Evolutionary conservation across 208 protist species (phyloP).

Genomic region (Acanthamoeba polyphaga): DNA sequence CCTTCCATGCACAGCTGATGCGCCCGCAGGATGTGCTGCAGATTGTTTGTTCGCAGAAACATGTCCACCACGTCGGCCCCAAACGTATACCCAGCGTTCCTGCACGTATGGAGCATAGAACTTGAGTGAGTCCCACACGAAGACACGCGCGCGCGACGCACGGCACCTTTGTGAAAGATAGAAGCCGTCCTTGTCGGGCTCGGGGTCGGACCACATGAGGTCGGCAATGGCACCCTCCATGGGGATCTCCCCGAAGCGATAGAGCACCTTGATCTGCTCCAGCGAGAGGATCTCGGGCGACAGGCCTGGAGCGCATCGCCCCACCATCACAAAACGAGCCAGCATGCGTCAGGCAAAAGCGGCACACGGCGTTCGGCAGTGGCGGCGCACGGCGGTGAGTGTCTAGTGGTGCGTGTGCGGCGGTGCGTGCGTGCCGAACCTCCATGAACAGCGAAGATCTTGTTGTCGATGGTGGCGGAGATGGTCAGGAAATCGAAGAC

Average conservation of each 20-base stretch:
- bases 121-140: neutral
- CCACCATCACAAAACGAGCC: conserved; percentile 92
- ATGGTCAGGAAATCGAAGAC: conserved; percentile 98
- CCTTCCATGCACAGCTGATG: conserved; percentile 94
- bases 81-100: conserved; percentile 92
- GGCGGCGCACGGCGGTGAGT: neutral
- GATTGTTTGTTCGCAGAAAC: conserved; percentile 91
- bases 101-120: neutral
- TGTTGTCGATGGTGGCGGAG: conserved; percentile 96
- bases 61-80: conserved; percentile 88
- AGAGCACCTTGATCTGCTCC: conserved; percentile 95
- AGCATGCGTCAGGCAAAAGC: too few species aligned
- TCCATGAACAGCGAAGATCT: conserved; percentile 94
- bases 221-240: conserved; percentile 97
- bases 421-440: conserved; percentile 78
- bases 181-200: conserved; percentile 77
- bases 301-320: neutral
- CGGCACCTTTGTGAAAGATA: neutral
- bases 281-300: conserved; percentile 86
- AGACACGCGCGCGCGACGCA: neutral
- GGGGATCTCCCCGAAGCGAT: conserved; percentile 97
- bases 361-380: neutral
- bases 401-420: neutral
- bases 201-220: conserved; percentile 99
- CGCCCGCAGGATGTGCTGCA: conserved; percentile 91